Conservation (phyloP, 805 yeast genomes). For the Cyberlindnera amylophila region DNA sequence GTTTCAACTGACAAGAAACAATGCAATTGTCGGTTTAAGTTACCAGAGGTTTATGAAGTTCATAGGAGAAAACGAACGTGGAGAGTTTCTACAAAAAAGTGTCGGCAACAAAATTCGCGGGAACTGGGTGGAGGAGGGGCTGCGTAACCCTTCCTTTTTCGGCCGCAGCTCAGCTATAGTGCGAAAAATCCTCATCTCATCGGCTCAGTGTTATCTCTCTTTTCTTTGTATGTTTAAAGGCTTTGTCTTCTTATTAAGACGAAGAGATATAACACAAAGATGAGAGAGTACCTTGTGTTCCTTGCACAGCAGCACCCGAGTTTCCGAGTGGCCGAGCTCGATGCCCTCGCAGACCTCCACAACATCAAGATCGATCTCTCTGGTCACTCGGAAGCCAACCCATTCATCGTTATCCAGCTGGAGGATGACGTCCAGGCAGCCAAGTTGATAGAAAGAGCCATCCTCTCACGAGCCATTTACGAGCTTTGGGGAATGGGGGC, state of each 20-base stretch:
- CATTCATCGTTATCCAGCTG: constrained; percentile 69
- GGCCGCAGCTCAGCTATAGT: background rate
- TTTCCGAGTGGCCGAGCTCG: constrained; percentile 79
- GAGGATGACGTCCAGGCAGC: constrained; percentile 65
- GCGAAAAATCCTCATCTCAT: constrained; percentile 1
- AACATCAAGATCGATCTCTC: constrained; percentile 55
- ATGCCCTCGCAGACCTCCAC: constrained; percentile 71
- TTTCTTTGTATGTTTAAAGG: no score
- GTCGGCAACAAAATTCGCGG: background rate
- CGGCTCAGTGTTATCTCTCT: background rate
- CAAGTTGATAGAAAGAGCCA: constrained; percentile 59
- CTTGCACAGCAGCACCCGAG: constrained; percentile 81
- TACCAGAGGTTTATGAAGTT: no score
- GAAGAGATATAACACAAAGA: no score
- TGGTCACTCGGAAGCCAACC: constrained; percentile 53
- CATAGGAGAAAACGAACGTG: no score
- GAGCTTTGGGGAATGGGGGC: constrained; percentile 80
- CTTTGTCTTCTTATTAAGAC: no score
- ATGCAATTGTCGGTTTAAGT: background rate
- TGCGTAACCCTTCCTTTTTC: background rate
- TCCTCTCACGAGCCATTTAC: constrained; percentile 71
- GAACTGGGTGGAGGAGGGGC: no score
- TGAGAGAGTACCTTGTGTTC: constrained; percentile 67
- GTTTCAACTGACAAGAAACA: background rate
- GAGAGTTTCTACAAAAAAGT: background rate